Evolutionary conservation across 441 rosid species (phyloP).

Genomic region (Breynia disticha): DNA sequence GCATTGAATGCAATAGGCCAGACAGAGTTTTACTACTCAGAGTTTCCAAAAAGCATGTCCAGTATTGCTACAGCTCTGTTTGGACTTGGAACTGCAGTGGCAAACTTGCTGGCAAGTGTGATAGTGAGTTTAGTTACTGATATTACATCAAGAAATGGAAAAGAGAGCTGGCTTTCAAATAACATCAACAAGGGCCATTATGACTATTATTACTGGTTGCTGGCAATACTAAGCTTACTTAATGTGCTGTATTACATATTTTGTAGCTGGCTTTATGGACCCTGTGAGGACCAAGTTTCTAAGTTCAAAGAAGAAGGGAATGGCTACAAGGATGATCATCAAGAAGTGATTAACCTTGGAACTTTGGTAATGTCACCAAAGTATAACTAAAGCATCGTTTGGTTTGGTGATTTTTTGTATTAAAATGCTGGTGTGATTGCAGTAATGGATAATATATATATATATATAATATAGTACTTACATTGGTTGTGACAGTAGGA

Average conservation of each 20-base stretch:
- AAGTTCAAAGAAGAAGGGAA: slow-evolving; percentile 29
- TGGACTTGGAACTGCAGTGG: slow-evolving; percentile 72
- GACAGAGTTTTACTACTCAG: slow-evolving; percentile 71
- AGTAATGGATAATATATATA: too few relatives aligned
- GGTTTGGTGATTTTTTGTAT: too few relatives aligned
- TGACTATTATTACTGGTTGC: slow-evolving; percentile 73
- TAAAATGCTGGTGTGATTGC: too few relatives aligned
- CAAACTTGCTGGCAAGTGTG: slow-evolving; percentile 51
- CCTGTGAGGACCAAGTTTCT: slow-evolving; percentile 28
- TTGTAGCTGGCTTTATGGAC: slow-evolving; percentile 77
- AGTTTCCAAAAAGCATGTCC: slow-evolving; percentile 87
- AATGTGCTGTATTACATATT: slow-evolving; percentile 55
- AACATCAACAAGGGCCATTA: slow-evolving; percentile 65
- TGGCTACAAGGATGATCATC: slow-evolving; percentile 25
- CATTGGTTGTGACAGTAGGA: too few relatives aligned
- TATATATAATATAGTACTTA: too few relatives aligned
- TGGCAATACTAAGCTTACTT: slow-evolving; percentile 42
- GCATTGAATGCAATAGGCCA: slow-evolving; percentile 76
- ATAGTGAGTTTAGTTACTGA: slow-evolving; percentile 35
- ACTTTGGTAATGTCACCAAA: background rate
- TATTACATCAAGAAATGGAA: slow-evolving; percentile 39
- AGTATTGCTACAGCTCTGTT: slow-evolving; percentile 60
- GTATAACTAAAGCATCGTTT: too few relatives aligned
- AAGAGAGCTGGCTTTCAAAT: slow-evolving; percentile 55
- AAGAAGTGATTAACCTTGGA: slow-evolving; percentile 20